phyloP scores from a whole-genome alignment of 129 eudicot genomes.

The Ambrosia trifida region DNA sequence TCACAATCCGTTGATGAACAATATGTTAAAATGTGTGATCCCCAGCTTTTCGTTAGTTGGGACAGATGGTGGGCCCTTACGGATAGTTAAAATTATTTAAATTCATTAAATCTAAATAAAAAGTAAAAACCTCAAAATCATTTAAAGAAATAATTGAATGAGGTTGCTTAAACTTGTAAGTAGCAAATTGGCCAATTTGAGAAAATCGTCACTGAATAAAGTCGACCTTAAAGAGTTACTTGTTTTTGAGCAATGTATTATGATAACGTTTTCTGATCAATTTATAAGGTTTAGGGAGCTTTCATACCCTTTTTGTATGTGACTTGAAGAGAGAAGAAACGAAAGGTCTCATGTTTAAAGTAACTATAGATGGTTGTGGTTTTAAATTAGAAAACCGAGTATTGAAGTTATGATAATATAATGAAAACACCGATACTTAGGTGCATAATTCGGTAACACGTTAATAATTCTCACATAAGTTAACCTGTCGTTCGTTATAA shows the following conservation, averaged over 20 bases:
- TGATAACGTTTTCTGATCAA: background rate
- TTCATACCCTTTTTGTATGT: background rate
- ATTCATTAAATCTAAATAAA: too few species aligned
- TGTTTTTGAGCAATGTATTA: slow-evolving; percentile 3
- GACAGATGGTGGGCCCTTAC: too few species aligned
- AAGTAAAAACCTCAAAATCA: background rate
- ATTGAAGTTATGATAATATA: background rate
- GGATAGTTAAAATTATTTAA: too few species aligned
- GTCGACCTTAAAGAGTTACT: background rate
- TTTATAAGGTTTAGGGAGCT: background rate
- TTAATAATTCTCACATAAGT: too few species aligned
- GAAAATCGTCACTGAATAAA: slow-evolving; percentile 17
- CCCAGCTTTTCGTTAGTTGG: too few species aligned
- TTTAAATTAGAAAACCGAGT: background rate
- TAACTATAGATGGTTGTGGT: background rate
- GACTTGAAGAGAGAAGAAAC: background rate
- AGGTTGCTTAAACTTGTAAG: background rate
- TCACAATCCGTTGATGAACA: too few species aligned
- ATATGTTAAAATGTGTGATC: too few species aligned
- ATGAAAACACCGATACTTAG: background rate
- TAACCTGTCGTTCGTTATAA: too few species aligned
- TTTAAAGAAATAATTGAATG: background rate
- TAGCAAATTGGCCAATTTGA: background rate
- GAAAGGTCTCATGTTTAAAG: background rate
- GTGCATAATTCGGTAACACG: too few species aligned